These are phyloP conservation scores for Fagus sylvatica DNA, from an alignment of 306 rosid genomes.

Conservation along the genomic window DNA sequence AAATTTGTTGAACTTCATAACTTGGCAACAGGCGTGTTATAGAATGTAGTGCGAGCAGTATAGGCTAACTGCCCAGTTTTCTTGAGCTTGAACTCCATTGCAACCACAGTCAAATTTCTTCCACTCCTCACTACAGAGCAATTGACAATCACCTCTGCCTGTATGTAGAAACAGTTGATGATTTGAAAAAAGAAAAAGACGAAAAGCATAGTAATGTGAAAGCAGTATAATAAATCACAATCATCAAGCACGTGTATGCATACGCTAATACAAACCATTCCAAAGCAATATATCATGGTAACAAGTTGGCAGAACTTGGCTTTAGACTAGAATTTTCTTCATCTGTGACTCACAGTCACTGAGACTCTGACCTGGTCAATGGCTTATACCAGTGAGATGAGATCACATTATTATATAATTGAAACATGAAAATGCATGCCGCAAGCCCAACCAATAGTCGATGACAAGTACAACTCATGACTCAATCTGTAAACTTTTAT, in stretches of 20 bases:
- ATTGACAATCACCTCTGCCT: conserved; percentile 68
- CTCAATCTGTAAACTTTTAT: background rate
- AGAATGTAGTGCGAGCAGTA: conserved; percentile 42
- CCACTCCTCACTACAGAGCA: conserved; percentile 68
- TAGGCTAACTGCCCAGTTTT: conserved; percentile 54
- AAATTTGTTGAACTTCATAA: conserved; percentile 8
- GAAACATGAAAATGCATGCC: background rate
- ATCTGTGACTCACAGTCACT: background rate
- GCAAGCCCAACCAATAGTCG: background rate
- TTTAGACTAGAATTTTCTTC: background rate
- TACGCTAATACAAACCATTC: background rate
- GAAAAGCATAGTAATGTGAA: background rate
- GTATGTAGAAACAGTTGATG: background rate
- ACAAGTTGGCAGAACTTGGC: background rate
- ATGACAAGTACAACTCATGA: background rate
- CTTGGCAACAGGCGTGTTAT: conserved; percentile 45
- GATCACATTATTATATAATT: background rate
- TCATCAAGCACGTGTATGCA: background rate
- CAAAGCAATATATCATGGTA: background rate
- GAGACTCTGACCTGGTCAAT: background rate
- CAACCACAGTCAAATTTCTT: conserved; percentile 62
- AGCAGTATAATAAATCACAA: background rate
- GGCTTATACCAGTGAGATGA: background rate
- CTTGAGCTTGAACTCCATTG: conserved; percentile 56
- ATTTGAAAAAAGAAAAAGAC: background rate